These are phyloP conservation scores for Bipolaris victoriae DNA, from an alignment of 2,329 filamentous ascomycete species.

Conservation along the genomic window DNA sequence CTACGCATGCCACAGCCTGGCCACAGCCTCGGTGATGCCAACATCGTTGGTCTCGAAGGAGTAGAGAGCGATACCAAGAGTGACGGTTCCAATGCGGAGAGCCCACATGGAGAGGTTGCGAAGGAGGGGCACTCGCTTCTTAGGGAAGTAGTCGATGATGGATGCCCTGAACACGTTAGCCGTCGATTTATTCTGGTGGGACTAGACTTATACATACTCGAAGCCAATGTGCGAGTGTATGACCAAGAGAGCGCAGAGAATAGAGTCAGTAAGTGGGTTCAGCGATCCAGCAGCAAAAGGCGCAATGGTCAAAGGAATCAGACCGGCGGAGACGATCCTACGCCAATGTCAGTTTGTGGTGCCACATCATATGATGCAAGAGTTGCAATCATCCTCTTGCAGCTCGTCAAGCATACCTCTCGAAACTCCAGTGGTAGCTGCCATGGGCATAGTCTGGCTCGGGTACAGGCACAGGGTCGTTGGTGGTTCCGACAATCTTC, in stretches of 20 bases:
- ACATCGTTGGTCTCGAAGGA: constrained; percentile 99
- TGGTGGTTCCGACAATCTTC: constrained; percentile 81
- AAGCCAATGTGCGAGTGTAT: constrained; percentile 97
- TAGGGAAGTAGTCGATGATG: constrained; percentile 91
- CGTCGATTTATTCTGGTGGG: not conserved
- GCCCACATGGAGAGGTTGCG: constrained; percentile 75
- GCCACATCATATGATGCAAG: not conserved
- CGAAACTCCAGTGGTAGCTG: constrained; percentile 98
- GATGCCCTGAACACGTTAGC: constrained; percentile 59
- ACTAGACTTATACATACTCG: constrained; percentile 62
- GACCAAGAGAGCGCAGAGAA: constrained; percentile 81
- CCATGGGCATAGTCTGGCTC: constrained; percentile 77
- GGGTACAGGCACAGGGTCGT: constrained; percentile 82
- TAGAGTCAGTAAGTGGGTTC: constrained; percentile 85
- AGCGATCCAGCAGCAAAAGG: constrained; percentile 92
- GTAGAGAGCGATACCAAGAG: constrained; percentile 88
- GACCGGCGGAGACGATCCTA: constrained; percentile 71
- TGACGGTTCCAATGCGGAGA: constrained; percentile 77
- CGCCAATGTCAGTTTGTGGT: not conserved
- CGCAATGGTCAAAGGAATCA: constrained; percentile 85
- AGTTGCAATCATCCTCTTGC: not conserved
- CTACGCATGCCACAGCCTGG: constrained; percentile 85
- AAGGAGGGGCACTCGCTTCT: constrained; percentile 69
- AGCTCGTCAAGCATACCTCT: constrained; percentile 61
- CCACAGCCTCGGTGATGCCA: constrained; percentile 86